phyloP scores from a whole-genome alignment of 2,329 filamentous ascomycete genomes.

The Fusarium sororula region DNA sequence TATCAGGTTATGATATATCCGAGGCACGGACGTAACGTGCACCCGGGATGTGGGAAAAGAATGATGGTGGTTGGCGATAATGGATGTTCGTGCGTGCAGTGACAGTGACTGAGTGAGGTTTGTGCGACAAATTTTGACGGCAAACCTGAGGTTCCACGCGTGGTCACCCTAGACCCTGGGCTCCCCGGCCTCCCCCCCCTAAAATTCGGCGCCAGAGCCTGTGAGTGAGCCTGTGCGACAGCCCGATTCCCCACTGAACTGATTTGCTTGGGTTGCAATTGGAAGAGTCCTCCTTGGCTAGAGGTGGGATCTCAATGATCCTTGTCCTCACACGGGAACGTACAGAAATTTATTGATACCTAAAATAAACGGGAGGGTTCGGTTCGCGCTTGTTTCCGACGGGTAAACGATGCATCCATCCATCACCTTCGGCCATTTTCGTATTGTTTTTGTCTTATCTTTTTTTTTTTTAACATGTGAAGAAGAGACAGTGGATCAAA shows the following conservation, averaged over 20 bases:
- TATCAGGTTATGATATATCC: neutral
- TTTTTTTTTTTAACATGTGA: neutral
- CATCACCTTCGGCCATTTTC: constrained; percentile 7
- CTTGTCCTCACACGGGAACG: neutral
- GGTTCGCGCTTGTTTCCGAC: neutral
- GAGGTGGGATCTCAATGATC: neutral
- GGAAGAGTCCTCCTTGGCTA: neutral
- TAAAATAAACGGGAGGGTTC: neutral
- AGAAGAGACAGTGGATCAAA: neutral
- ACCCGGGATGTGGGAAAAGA: neutral
- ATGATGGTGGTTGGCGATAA: neutral
- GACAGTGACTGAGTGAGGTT: neutral
- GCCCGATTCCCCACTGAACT: neutral
- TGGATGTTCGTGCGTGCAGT: neutral
- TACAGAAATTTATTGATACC: neutral
- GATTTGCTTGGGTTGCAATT: neutral
- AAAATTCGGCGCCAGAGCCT: neutral
- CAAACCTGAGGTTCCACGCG: neutral
- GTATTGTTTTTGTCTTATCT: neutral
- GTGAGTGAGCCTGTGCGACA: neutral
- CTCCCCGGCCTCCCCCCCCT: neutral
- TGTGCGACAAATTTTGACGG: constrained; percentile 23
- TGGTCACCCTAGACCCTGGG: neutral
- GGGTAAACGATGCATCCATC: neutral
- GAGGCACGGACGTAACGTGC: neutral